Conservation (phyloP, 2,329 filamentous ascomycete genomes). For the Hysterium pulicare region DNA sequence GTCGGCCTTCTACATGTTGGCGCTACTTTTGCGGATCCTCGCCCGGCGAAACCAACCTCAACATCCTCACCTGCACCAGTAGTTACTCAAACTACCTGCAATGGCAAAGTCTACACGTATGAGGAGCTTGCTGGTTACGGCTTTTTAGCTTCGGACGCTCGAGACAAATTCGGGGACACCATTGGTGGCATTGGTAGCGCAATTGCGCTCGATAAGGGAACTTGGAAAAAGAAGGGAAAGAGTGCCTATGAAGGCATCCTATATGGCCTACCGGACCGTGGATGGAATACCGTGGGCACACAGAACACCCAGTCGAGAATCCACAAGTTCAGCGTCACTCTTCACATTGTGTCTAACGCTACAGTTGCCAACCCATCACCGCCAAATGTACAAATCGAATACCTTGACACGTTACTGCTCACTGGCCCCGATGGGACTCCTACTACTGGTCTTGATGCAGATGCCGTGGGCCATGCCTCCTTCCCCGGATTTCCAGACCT, state of each 20-base stretch:
- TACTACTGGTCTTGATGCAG: constrained; percentile 62
- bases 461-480: constrained; percentile 50
- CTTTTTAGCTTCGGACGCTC: constrained; percentile 53
- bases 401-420: constrained; percentile 64
- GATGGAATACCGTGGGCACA: constrained; percentile 72
- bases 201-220: constrained; percentile 58
- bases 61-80: neutral
- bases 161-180: constrained; percentile 68
- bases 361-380: constrained; percentile 51
- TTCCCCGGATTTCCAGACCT: constrained; percentile 60
- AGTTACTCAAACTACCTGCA: constrained; percentile 49
- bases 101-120: constrained; percentile 62
- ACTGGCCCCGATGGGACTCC: constrained; percentile 61
- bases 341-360: constrained; percentile 53
- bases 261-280: constrained; percentile 64
- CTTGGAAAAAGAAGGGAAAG: constrained; percentile 55
- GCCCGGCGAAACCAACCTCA: neutral
- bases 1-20: too few relatives aligned
- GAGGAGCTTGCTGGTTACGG: constrained; percentile 66
- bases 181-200: constrained; percentile 65
- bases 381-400: constrained; percentile 61
- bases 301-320: constrained; percentile 65
- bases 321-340: constrained; percentile 62
- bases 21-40: neutral
- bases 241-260: constrained; percentile 58